These are phyloP conservation scores for Excoecaria cochinchinensis DNA, from an alignment of 345 rosid genomes.

Conservation along the genomic window DNA sequence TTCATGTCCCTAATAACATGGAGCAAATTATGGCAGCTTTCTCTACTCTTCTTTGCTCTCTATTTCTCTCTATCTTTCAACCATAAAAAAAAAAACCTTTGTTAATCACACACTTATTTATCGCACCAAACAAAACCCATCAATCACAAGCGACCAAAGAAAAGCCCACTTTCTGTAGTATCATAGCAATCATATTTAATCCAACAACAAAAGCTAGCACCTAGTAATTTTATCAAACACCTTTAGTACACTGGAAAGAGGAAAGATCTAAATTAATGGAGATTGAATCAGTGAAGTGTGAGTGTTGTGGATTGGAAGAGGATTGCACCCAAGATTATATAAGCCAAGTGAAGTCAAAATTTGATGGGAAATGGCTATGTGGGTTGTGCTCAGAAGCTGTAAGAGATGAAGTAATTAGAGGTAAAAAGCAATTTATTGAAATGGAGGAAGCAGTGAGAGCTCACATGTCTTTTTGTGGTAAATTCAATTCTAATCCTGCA, in stretches of 20 bases:
- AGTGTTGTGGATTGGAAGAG: conserved; percentile 87
- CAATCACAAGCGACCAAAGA: conserved; percentile 10
- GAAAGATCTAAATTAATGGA: conserved; percentile 44
- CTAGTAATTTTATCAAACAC: neutral
- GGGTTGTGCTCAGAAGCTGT: conserved; percentile 97
- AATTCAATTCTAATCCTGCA: conserved; percentile 82
- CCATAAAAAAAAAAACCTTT: conserved; percentile 23
- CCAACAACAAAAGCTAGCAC: neutral
- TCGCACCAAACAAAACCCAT: conserved; percentile 21
- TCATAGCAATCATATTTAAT: conserved; percentile 20
- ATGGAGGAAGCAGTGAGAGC: conserved; percentile 88
- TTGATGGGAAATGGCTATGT: conserved; percentile 91
- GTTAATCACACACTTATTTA: conserved; percentile 13
- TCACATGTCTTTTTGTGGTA: conserved; percentile 90
- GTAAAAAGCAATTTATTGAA: conserved; percentile 34
- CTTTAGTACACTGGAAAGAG: too few relatives aligned
- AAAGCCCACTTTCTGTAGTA: conserved; percentile 23
- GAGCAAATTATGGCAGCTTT: conserved; percentile 55
- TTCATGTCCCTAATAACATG: conserved; percentile 61
- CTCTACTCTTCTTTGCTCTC: conserved; percentile 5
- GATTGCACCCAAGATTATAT: conserved; percentile 90
- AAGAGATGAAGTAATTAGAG: conserved; percentile 62
- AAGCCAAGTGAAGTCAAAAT: conserved; percentile 62
- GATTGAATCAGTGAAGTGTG: conserved; percentile 79
- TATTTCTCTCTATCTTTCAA: conserved; percentile 16